Percentiles rank a stretch among this genome's conserved stretches.
phyloP scores from a whole-genome alignment of 1,284 basidiomycete species.

The Ustilago vetiveriae region DNA sequence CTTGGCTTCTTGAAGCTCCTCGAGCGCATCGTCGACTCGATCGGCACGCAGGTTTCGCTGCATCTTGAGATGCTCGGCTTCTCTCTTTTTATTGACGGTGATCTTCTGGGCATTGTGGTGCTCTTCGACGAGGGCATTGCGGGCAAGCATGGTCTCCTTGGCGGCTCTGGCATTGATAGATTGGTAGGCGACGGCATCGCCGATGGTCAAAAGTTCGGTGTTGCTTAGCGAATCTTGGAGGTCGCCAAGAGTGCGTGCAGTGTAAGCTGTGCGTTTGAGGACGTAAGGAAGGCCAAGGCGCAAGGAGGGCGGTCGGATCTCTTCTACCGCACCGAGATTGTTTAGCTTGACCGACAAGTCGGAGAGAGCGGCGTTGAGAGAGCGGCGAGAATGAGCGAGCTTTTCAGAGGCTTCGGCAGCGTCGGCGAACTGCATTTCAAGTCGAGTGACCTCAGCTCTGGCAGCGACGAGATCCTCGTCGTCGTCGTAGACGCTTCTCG shows the following conservation, averaged over 20 bases:
- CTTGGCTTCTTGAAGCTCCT: conserved; percentile 58
- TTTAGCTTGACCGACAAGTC: conserved; percentile 39
- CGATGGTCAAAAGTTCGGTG: conserved; percentile 49
- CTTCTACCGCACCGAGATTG: conserved; percentile 48
- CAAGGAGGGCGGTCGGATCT: conserved; percentile 33
- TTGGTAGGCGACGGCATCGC: conserved; percentile 58
- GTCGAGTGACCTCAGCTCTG: conserved; percentile 55
- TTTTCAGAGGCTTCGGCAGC: conserved; percentile 51
- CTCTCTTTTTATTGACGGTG: conserved; percentile 49
- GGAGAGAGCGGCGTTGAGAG: conserved; percentile 23
- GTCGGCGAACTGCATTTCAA: conserved; percentile 59
- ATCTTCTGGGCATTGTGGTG: conserved; percentile 54
- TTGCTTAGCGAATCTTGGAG: conserved; percentile 39
- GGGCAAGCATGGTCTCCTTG: conserved; percentile 57
- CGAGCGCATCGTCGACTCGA: conserved; percentile 54
- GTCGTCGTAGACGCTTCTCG: conserved; percentile 54
- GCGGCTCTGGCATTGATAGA: conserved; percentile 59
- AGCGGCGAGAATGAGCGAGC: conserved; percentile 39
- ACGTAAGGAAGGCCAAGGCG: conserved; percentile 41
- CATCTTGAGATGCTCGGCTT: conserved; percentile 54
- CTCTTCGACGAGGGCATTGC: conserved; percentile 62
- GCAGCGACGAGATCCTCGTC: conserved; percentile 58
- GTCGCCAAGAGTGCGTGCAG: conserved; percentile 32
- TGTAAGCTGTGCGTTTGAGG: conserved; percentile 42
- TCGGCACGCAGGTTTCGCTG: conserved; percentile 42